Percentiles rank a stretch among this genome's conserved stretches.
Conservation (phyloP, 768 basidiomycete species). For the Roridomyces roridus region DNA sequence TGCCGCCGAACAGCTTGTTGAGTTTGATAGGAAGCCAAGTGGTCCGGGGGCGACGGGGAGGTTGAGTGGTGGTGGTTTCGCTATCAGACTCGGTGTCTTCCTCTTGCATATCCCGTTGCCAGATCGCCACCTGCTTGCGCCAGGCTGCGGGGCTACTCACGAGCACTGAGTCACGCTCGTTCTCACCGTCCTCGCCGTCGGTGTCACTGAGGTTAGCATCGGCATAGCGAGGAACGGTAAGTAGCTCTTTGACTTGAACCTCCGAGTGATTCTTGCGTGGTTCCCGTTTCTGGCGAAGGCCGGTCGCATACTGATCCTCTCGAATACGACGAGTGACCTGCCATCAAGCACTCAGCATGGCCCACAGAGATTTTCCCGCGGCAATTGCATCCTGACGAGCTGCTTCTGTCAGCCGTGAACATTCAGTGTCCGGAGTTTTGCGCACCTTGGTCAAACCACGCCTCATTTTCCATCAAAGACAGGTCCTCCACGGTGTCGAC, state of each 20-base stretch:
- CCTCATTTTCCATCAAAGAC: background rate
- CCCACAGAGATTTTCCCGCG: too few relatives aligned
- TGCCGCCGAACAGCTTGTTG: too few relatives aligned
- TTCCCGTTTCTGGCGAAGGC: background rate
- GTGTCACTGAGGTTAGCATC: background rate
- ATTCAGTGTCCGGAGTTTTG: background rate
- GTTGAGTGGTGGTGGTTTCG: background rate
- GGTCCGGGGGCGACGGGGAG: background rate
- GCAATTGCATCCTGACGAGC: too few relatives aligned
- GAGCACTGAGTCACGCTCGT: background rate
- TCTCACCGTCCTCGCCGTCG: background rate
- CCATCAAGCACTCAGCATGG: too few relatives aligned
- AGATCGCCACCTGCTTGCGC: too few relatives aligned
- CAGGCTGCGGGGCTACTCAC: too few relatives aligned
- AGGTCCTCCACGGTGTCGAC: background rate
- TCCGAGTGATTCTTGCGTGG: background rate
- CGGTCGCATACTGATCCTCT: background rate
- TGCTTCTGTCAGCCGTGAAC: too few relatives aligned
- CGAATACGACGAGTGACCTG: background rate
- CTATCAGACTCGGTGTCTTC: too few relatives aligned
- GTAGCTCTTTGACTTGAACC: background rate
- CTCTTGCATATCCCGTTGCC: too few relatives aligned
- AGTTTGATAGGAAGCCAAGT: too few relatives aligned
- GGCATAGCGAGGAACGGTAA: background rate
- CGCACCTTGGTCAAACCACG: background rate